Conservation (phyloP, 2,329 filamentous ascomycete genomes). For the Cadophora sp. region DNA sequence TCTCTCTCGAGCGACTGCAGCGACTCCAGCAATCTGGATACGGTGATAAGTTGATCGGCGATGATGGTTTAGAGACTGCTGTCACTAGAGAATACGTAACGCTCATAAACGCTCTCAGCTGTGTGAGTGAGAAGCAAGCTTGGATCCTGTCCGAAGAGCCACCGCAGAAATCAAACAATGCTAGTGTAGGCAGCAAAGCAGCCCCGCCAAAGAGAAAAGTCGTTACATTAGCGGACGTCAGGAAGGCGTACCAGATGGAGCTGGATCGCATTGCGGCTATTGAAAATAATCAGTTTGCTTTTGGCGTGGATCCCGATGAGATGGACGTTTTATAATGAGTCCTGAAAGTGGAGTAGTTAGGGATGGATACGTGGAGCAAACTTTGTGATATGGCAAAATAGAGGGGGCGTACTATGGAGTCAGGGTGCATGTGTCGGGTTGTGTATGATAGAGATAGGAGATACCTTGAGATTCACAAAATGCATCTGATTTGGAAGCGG, state of each 20-base stretch:
- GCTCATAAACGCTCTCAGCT: conserved; percentile 91
- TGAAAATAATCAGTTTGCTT: conserved; percentile 87
- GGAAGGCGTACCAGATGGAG: conserved; percentile 88
- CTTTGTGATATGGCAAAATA: conserved; percentile 13
- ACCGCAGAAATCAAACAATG: conserved; percentile 44
- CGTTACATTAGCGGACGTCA: conserved; percentile 83
- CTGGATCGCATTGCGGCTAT: conserved; percentile 88
- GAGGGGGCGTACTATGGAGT: conserved; percentile 29
- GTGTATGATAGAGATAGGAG: conserved; percentile 24
- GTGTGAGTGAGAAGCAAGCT: conserved; percentile 80
- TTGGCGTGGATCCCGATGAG: conserved; percentile 53
- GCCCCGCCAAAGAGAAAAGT: conserved; percentile 68
- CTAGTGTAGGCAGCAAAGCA: conserved; percentile 35
- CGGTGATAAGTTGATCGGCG: conserved; percentile 57
- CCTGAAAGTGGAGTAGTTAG: neutral
- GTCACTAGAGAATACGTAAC: conserved; percentile 82
- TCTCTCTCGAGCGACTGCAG: conserved; percentile 68
- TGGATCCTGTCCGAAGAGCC: conserved; percentile 72
- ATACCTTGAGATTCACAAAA: conserved; percentile 18
- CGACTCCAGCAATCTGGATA: conserved; percentile 65
- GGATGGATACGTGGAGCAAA: neutral
- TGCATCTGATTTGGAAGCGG: neutral
- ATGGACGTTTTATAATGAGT: conserved; percentile 47
- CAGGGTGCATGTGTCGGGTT: conserved; percentile 13
- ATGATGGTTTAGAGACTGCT: conserved; percentile 66